A percentile compares a stretch with the other conserved stretches of the same genome.
Conservation (phyloP, 768 basidiomycete species). For the Daedaleopsis sinensis region DNA sequence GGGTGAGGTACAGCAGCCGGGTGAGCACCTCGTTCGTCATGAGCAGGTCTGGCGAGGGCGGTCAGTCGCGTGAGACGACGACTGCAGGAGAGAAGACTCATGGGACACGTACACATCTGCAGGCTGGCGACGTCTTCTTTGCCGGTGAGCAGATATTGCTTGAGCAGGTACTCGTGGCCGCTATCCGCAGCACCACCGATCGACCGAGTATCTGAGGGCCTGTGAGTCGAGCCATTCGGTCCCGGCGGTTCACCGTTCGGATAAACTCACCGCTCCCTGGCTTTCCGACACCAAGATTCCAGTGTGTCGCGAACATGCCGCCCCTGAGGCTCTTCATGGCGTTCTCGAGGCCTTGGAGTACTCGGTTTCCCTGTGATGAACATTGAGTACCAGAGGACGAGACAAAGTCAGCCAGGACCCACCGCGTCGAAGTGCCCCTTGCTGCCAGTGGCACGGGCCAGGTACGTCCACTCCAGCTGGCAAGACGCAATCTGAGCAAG, state of each 20-base stretch:
- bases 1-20: constrained; percentile 68
- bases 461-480: constrained; percentile 85
- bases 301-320: constrained; percentile 67
- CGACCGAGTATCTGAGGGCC: constrained; percentile 37
- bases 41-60: constrained; percentile 50
- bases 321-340: constrained; percentile 49
- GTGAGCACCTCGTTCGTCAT: constrained; percentile 64
- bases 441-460: constrained; percentile 78
- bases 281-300: constrained; percentile 52
- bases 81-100: neutral
- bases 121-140: constrained; percentile 60
- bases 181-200: constrained; percentile 75
- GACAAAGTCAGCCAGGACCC: constrained; percentile 21
- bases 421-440: constrained; percentile 61
- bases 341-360: constrained; percentile 50
- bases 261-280: constrained; percentile 50
- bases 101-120: constrained; percentile 59
- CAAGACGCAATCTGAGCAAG: constrained; percentile 84
- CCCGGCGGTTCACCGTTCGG: neutral
- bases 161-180: constrained; percentile 77
- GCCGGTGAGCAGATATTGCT: constrained; percentile 69
- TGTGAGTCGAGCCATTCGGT: neutral
- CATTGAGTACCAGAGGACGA: neutral
- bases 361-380: constrained; percentile 44
- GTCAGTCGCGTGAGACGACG: neutral